A percentile compares a stretch with the other conserved stretches of the same genome.
phyloP scores from a whole-genome alignment of 2,329 filamentous ascomycete genomes.

The Drechslerella dactyloides region DNA sequence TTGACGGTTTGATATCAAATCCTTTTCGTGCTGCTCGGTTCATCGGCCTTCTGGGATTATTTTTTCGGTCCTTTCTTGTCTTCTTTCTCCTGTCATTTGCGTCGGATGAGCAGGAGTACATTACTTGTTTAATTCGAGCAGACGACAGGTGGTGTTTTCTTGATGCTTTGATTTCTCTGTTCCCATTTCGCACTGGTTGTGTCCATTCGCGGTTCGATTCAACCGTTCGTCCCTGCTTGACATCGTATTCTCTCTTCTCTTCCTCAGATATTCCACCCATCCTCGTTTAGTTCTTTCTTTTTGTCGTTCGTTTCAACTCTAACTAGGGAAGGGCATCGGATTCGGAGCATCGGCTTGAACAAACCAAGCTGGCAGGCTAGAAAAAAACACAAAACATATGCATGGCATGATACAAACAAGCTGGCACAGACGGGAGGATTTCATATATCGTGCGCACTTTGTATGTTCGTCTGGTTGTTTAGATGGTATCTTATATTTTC shows the following conservation, averaged over 20 bases:
- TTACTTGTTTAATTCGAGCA: not conserved
- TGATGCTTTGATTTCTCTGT: no score
- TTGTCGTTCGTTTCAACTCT: not conserved
- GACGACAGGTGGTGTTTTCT: no score
- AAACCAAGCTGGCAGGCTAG: conserved; percentile 23
- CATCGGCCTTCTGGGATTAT: not conserved
- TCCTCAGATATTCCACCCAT: not conserved
- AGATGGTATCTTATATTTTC: not conserved
- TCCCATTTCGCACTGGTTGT: no score
- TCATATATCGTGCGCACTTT: not conserved
- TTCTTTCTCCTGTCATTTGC: not conserved
- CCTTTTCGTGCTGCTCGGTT: conserved; percentile 8
- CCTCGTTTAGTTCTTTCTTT: not conserved
- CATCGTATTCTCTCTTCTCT: not conserved
- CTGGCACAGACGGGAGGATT: conserved; percentile 10
- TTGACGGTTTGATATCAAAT: not conserved
- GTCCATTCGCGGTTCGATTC: no score
- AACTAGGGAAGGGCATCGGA: not conserved
- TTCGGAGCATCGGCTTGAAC: conserved; percentile 6
- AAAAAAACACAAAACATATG: conserved; percentile 22
- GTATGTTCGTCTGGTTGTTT: not conserved
- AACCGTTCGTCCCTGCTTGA: not conserved
- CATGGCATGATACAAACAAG: conserved; percentile 12
- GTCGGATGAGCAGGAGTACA: no score
- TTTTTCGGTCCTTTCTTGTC: not conserved